A percentile compares a stretch with the other conserved stretches of the same genome.
These are phyloP conservation scores for Yamadazyma spencermartinsiae DNA, from an alignment of 1,139 yeast genomes.

Conservation along the genomic window DNA sequence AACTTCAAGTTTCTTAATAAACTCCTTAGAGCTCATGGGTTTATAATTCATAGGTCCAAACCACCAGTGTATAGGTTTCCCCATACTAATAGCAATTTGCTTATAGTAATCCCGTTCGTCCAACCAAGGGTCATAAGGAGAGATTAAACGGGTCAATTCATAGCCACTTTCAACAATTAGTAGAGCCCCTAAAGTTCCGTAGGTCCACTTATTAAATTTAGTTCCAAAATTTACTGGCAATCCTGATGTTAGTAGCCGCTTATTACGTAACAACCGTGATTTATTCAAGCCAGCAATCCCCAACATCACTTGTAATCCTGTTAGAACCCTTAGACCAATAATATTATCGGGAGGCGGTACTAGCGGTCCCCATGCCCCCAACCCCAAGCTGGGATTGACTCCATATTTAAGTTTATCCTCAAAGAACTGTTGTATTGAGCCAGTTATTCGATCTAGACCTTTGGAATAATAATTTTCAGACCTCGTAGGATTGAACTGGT, in stretches of 20 bases:
- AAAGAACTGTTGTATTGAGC: not conserved
- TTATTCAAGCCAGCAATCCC: constrained; percentile 36
- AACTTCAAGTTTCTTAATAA: constrained; percentile 39
- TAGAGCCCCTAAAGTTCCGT: constrained; percentile 22
- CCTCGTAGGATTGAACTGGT: not conserved
- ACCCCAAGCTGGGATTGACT: constrained; percentile 54
- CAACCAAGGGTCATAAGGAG: constrained; percentile 65
- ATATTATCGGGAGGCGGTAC: constrained; percentile 64
- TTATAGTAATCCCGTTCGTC: constrained; percentile 58
- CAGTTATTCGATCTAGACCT: not conserved
- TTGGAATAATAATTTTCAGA: not conserved
- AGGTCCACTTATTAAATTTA: constrained; percentile 17
- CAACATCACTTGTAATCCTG: constrained; percentile 47
- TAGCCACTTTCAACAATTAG: constrained; percentile 41
- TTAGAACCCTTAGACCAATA: constrained; percentile 47
- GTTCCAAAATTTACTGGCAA: constrained; percentile 17
- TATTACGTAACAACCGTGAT: constrained; percentile 19
- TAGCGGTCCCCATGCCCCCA: constrained; percentile 60
- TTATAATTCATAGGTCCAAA: constrained; percentile 56
- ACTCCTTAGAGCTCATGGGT: constrained; percentile 53
- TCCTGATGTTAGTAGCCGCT: constrained; percentile 16
- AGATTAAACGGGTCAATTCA: constrained; percentile 47
- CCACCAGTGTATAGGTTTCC: constrained; percentile 53
- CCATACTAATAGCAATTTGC: constrained; percentile 40
- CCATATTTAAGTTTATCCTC: constrained; percentile 7